Base-by-base conservation (phyloP, 257 asterid species). In the Nemophila menziesii region DNA sequence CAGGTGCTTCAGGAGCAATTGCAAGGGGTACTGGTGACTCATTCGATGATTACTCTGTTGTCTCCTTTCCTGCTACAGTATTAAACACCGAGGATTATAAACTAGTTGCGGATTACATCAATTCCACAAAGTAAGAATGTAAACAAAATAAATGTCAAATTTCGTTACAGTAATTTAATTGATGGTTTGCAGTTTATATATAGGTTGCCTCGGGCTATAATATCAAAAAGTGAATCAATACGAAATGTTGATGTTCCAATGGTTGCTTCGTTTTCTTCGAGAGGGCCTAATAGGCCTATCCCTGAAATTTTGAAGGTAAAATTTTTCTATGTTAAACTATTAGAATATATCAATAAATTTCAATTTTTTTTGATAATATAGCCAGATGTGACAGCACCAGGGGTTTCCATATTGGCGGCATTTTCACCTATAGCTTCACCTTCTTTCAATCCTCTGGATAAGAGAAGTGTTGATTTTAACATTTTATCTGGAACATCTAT, bases 331-430 rank as follows among this genome's bases (percentile, higher is more conserved):
- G n/a, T 23, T 8, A 46, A 10, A n/a, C 19, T 14, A 11, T 41
- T 41, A n/a, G 14, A 24, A 8, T 46, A 22, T 23, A 0, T 1
- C 20, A 2, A 4, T 22, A 22, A 12, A 11, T 19, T 13, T 5
- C 2, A 2, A 24, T 24, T 4, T 12, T 52, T 19, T 7, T 22
- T 24, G 3, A 51, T 7, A 16, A 7, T 46, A 9, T 44, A 58
- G 66, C 66, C 66, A 13, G 66, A 60, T 34, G 46, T 53, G 33
- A 39, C 61, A 11, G 66, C 66, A 7, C 66, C 66, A 12, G 66
- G 66, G 22, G 50, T 47, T n/a, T 27, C 39, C 14, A 60, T 60
- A 24, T 22, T 60, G 51, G 66, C 66, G 0, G 61, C 61, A 24
- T 60, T 7, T 23, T 43, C 61, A 3, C 51, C 55, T 4, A 3